Base-by-base conservation (phyloP, 306 rosid species). In the Gastrolobium villosum region DNA sequence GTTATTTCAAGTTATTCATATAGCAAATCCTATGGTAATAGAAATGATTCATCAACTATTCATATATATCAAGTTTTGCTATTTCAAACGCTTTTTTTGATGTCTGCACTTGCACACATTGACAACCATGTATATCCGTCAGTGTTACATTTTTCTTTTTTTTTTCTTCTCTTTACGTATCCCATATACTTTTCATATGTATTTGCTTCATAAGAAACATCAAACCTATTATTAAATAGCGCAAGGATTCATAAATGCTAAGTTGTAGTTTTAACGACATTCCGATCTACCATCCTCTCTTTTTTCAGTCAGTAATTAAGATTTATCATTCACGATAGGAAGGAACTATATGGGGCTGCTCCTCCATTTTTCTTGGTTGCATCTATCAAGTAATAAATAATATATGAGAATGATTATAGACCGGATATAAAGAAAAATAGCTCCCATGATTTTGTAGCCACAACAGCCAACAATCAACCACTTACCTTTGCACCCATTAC, bases 381-480 rank as follows among this genome's bases (percentile, higher is more conserved):
- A 7, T 35, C 34, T 11, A 72, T 46, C 41, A 65, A 41, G 57
- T 7, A 59, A 32, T 13, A 37, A 37, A 64, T 60, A 57, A 4
- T 44, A 59, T 7, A 30, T 14, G 43, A 34, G 53, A 31, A 60
- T 79, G 15, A 79, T 79, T 71, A 46, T 14, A 35, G 7, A 4
- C 39, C 48, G 36, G 3, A 71, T 57, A 26, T 37, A 20, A 37
- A 34, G 15, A 26, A 59, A 78, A 74, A 56, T 75, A 5, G 9
- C 28, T 57, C 79, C 54, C 79, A 78, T 65, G 78, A 78, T 78
- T 62, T 56, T 81, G 90, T 70, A 63, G 73, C 65, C 54, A 50
- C 77, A 81, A 81, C 86, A 49, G 13, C 81, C 74, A 83, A 49
- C 87, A 70, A 56, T 63, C 60, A 76, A 73, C 83, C 64, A 44